Percentiles rank a stretch among this genome's conserved stretches.
Conservation (phyloP, 257 asterid species). For the Agastache rugosa region DNA sequence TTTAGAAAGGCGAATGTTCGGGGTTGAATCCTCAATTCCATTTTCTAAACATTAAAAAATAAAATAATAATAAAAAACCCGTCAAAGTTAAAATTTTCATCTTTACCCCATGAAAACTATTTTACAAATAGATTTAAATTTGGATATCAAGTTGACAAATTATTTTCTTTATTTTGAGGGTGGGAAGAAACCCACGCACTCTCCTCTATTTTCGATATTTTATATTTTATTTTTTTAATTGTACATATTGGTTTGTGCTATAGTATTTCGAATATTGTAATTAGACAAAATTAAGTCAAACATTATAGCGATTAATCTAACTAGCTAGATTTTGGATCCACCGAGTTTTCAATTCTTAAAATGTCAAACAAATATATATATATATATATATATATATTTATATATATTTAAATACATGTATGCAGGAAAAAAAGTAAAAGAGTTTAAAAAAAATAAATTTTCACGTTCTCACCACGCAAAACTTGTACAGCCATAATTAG, state of each 20-base stretch:
- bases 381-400: neutral
- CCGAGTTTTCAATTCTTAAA: neutral
- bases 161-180: neutral
- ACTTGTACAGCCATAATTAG: neutral
- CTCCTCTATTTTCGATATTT: neutral
- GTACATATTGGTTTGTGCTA: neutral
- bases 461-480: neutral
- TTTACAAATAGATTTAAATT: too few relatives aligned
- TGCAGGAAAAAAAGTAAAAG: neutral
- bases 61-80: too few relatives aligned
- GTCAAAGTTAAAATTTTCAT: too few relatives aligned
- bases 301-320: neutral
- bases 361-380: neutral
- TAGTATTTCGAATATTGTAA: neutral
- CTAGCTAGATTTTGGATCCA: neutral
- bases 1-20: too few relatives aligned
- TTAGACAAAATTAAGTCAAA: neutral
- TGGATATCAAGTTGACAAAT: too few relatives aligned
- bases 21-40: too few relatives aligned
- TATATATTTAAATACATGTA: neutral
- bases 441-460: neutral
- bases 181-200: neutral
- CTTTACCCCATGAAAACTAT: too few relatives aligned
- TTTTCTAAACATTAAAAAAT: too few relatives aligned
- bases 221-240: neutral